Evolutionary conservation across 148 eudicot genomes (phyloP), one percentile per base, ranked within the genome.

Genomic region (Diospyros lotus): DNA sequence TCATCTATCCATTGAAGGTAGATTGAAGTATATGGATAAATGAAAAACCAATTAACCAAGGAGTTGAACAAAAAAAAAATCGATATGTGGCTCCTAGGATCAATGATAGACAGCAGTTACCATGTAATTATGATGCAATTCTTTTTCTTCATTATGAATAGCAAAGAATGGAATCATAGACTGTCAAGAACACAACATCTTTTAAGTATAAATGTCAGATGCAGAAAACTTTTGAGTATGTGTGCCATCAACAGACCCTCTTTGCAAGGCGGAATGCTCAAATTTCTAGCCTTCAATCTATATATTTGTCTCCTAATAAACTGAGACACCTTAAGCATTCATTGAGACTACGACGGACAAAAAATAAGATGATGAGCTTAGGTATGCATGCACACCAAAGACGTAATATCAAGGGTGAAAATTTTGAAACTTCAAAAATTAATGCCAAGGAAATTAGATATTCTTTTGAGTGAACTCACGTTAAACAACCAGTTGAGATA

Each of bases 401-500:
- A 28, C 41, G 44, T 6, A 56, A 46, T 42, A 55, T 56, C 55
- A 69, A 52, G 17, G 71, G 6, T 56, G 1, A 15, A 42, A 46
- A 12, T 46, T 64, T 51, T 41, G 13, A 39, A 69, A 66, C 4
- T 0, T 2, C 14, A 17, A 44, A 55, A 18, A 64, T 4, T 59
- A 8, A 50, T 3, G 39, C 52, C 9, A 6, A 54, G 43, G 17
- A 28, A 28, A 18, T 60, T 9, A 15, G 18, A 2, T 62, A 45
- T 70, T 45, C 75, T 68, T 39, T 39, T 64, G 41, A 2, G 74
- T 61, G 51, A 75, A 87, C 98, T 84, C 86, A 96, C 99, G 73
- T 89, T 75, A 96, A 83, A 80, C 84, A 79, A 66, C 99, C 99
- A 8, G 86, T 90, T 58, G 87, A 71, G 39, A 96, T 91, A 64